These are phyloP conservation scores for Colletotrichum sp. DNA, from an alignment of 2,329 filamentous ascomycete genomes.

Conservation along the genomic window DNA sequence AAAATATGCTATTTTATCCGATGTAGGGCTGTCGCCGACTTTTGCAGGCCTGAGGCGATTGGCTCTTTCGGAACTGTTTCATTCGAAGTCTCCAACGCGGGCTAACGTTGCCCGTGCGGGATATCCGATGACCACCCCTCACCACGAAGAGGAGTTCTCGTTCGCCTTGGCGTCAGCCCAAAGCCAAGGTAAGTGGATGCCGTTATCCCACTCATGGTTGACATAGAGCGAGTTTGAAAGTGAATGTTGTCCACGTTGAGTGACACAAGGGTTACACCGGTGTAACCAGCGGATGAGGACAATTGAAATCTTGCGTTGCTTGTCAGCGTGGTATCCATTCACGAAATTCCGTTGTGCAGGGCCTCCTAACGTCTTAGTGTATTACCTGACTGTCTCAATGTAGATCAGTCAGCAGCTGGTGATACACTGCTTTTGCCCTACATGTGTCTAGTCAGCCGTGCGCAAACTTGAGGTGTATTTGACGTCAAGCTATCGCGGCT, in stretches of 20 bases:
- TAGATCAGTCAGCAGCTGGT: background rate
- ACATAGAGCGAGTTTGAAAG: background rate
- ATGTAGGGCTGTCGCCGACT: background rate
- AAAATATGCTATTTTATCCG: background rate
- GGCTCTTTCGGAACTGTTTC: background rate
- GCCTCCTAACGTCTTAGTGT: fast-evolving
- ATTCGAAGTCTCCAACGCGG: background rate
- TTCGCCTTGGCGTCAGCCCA: background rate
- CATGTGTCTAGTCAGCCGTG: background rate
- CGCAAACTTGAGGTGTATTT: background rate
- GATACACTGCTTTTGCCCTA: background rate
- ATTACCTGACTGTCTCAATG: background rate
- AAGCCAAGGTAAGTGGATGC: background rate
- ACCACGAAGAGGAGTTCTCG: background rate
- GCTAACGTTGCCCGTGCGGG: background rate
- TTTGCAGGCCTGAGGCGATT: background rate
- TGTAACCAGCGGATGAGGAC: background rate
- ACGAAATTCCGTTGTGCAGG: background rate
- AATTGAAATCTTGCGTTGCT: background rate
- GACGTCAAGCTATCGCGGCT: background rate
- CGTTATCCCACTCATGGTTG: background rate
- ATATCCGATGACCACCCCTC: background rate
- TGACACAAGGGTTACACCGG: background rate
- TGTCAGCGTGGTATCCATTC: background rate
- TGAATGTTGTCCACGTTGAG: background rate